Evolutionary conservation across 2,329 filamentous ascomycete genomes (phyloP), one percentile per base, ranked within the genome.

Genomic region (Pleurostoma richardsiae): DNA sequence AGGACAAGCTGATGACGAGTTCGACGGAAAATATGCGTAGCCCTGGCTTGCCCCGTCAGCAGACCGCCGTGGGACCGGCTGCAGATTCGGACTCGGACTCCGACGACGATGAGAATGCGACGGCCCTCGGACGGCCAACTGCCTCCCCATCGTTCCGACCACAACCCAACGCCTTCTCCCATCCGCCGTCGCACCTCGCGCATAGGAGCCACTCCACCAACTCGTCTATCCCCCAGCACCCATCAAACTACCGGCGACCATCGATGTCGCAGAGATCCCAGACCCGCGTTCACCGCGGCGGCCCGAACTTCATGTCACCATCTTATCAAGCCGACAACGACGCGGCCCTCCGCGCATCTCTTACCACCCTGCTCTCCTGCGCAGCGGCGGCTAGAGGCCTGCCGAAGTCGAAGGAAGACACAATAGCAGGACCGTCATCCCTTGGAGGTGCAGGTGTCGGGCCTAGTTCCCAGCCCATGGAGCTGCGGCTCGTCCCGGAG

Each of bases 301-400:
- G 72, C 44, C 67, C 76, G 52, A 86, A 83, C 63, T 81, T 87
- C 62, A 80, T 89, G 61, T 85, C 86, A 0, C 85, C 88, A 2
- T 80, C 82, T 4, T 82, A 88, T 57, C 88, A 90, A 56, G 85
- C 88, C 42, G 90, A 97, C 57, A 91, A 97, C 57, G 94, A 99
- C 58, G 94, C 90, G 30, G 94, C 90, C 2, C 76, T 99, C 8
- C 85, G 94, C 31, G 90, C 94, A 26, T 96, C 90, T 42, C 76
- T 99, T n/a, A 96, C 90, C 1, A 97, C 94, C 0, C 77, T 99
- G 10, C 80, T 99, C 10, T 96, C 92, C n/a, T 95, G 90, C 59
- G 92, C 90, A 0, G 90, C 91, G 3, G 94, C 92, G 1, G 94
- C 92, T 2, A 81, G 94, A 40, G 86, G 87, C 4, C 73, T 94